Percentiles rank a stretch among this genome's conserved stretches.
These are phyloP conservation scores for Mortierella sp. DNA, from an alignment of 371 early-diverging fungal species.

Conservation along the genomic window DNA sequence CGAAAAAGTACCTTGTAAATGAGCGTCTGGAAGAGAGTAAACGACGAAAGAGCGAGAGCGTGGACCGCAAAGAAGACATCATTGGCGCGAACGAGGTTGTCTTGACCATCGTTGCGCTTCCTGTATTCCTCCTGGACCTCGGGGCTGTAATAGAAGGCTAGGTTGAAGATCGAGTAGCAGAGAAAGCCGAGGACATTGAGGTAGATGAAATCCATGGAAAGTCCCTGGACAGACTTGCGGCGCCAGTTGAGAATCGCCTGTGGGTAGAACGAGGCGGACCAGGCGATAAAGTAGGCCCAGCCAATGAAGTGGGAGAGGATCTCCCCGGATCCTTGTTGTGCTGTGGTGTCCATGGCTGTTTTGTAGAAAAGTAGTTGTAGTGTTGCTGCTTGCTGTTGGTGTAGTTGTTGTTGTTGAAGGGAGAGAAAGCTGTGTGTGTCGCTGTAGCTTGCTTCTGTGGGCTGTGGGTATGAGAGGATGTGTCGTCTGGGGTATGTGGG, in stretches of 20 bases:
- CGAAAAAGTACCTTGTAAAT: conserved; percentile 74
- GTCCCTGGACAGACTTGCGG: conserved; percentile 83
- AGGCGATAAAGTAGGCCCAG: conserved; percentile 82
- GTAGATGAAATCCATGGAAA: conserved; percentile 91
- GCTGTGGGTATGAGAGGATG: background rate
- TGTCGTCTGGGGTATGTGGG: background rate
- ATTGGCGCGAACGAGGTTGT: conserved; percentile 84
- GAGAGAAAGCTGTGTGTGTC: background rate
- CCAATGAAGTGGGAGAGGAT: conserved; percentile 56
- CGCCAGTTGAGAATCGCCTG: conserved; percentile 77
- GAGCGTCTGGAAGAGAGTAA: conserved; percentile 81
- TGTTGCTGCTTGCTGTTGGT: background rate
- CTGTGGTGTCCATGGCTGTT: conserved; percentile 1
- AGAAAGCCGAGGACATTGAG: conserved; percentile 90
- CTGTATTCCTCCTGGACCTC: conserved; percentile 83
- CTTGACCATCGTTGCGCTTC: conserved; percentile 75
- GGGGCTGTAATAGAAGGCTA: conserved; percentile 77
- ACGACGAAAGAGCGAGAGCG: conserved; percentile 76
- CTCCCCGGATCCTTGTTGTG: conserved; percentile 27
- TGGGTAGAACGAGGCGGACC: conserved; percentile 85
- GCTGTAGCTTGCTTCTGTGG: conserved; percentile 1
- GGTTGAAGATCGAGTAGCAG: conserved; percentile 88
- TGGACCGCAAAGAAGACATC: conserved; percentile 93
- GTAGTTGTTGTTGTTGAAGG: background rate
- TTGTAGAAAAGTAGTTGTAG: background rate